Evolutionary conservation across 2,329 filamentous ascomycete genomes (phyloP).

Genomic region (Fusarium haematococcum): DNA sequence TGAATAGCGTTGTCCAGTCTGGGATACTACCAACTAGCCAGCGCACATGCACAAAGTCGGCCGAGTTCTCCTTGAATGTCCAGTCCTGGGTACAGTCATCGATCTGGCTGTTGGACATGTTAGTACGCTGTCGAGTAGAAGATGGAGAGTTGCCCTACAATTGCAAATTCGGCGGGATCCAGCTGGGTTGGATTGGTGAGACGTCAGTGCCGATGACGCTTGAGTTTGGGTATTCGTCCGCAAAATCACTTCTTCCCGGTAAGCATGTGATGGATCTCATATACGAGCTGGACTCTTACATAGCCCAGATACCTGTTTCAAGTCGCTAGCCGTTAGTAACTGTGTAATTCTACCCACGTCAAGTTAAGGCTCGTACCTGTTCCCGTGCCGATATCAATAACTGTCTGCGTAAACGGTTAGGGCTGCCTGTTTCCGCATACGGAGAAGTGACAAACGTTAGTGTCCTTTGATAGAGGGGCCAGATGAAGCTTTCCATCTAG

Average conservation of each 20-base stretch:
- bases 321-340: neutral
- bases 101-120: neutral
- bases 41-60: neutral
- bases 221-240: neutral
- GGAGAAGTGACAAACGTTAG: neutral
- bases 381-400: conserved; percentile 3
- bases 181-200: neutral
- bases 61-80: neutral
- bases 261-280: neutral
- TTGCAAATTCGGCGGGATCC: neutral
- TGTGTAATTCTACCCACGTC: neutral
- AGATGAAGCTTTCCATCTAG: neutral
- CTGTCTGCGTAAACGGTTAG: neutral
- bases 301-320: conserved; percentile 4
- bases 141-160: neutral
- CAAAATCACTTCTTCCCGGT: neutral
- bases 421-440: no score
- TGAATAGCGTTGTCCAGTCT: neutral
- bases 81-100: conserved; percentile 49
- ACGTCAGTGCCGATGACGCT: neutral
- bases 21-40: neutral
- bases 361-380: neutral
- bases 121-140: neutral
- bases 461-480: neutral
- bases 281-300: neutral